A percentile compares a stretch with the other conserved stretches of the same genome.
Evolutionary conservation across 139 green algal species (phyloP).

Genomic region (Diplosphaera chodatii): DNA sequence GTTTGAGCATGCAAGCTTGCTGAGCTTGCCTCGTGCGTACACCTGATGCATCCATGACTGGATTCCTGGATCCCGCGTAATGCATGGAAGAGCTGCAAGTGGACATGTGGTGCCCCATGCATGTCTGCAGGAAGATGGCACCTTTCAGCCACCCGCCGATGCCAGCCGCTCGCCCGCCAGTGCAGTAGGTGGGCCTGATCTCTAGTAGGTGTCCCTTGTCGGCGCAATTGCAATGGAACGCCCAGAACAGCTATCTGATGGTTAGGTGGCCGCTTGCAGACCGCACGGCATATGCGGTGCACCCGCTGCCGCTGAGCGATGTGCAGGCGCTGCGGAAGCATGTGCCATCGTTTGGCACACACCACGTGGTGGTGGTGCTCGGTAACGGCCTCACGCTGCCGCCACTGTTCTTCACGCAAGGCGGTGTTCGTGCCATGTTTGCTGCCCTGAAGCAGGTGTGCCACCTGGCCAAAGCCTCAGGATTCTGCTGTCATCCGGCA

Average conservation of each 20-base stretch:
- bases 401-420: slow-evolving; percentile 67
- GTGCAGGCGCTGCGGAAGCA: slow-evolving; percentile 64
- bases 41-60: too few species aligned
- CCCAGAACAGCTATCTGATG: too few species aligned
- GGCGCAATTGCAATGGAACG: too few species aligned
- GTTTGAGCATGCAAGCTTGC: too few species aligned
- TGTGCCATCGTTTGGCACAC: slow-evolving; percentile 56
- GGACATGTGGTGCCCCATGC: too few species aligned
- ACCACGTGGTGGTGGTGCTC: slow-evolving; percentile 70
- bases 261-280: too few species aligned
- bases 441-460: slow-evolving; percentile 49
- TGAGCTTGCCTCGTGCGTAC: too few species aligned
- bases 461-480: too few species aligned
- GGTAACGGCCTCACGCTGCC: slow-evolving; percentile 62
- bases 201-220: too few species aligned
- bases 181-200: background rate
- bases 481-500: too few species aligned
- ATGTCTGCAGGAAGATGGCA: slow-evolving; percentile 34
- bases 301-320: slow-evolving; percentile 73
- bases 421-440: slow-evolving; percentile 60
- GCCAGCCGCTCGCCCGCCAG: background rate
- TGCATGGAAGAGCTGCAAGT: too few species aligned
- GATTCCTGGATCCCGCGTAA: too few species aligned
- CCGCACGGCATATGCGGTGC: slow-evolving; percentile 58
- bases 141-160: slow-evolving; percentile 13